phyloP scores from a whole-genome alignment of 2,329 filamentous ascomycete genomes.

The Aspergillus sp. region DNA sequence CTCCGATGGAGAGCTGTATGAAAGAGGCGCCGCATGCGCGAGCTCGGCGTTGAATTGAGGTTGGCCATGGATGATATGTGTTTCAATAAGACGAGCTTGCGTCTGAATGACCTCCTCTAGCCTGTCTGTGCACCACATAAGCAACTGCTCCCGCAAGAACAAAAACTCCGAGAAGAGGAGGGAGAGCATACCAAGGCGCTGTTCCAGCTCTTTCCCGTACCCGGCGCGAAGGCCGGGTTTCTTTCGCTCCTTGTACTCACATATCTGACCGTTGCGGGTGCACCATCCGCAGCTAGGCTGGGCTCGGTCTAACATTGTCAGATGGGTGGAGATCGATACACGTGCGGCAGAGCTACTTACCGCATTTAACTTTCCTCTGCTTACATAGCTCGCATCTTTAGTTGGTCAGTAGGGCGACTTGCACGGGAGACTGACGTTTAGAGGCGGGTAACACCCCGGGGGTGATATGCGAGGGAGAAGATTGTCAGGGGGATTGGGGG shows the following conservation, averaged over 20 bases:
- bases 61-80: conserved; percentile 47
- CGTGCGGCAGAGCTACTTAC: conserved; percentile 24
- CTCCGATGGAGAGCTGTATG: conserved; percentile 50
- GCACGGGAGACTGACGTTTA: neutral
- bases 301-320: conserved; percentile 43
- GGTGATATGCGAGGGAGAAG: neutral
- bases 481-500: neutral
- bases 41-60: conserved; percentile 29
- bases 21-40: conserved; percentile 24
- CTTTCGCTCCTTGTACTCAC: conserved; percentile 69
- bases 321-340: neutral
- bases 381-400: conserved; percentile 47
- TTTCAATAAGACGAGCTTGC: conserved; percentile 67
- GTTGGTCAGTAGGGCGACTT: conserved; percentile 19
- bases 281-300: conserved; percentile 71
- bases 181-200: conserved; percentile 54
- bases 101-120: conserved; percentile 65
- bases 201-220: conserved; percentile 72
- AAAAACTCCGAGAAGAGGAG: neutral
- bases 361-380: conserved; percentile 48
- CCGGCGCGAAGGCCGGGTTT: conserved; percentile 66
- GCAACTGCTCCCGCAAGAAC: neutral
- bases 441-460: neutral
- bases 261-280: conserved; percentile 63
- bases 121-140: conserved; percentile 49